Percentiles rank a stretch among this genome's conserved stretches.
These are phyloP conservation scores for Tetracentron sinense DNA, from an alignment of 164 flowering plant genomes.

Conservation along the genomic window DNA sequence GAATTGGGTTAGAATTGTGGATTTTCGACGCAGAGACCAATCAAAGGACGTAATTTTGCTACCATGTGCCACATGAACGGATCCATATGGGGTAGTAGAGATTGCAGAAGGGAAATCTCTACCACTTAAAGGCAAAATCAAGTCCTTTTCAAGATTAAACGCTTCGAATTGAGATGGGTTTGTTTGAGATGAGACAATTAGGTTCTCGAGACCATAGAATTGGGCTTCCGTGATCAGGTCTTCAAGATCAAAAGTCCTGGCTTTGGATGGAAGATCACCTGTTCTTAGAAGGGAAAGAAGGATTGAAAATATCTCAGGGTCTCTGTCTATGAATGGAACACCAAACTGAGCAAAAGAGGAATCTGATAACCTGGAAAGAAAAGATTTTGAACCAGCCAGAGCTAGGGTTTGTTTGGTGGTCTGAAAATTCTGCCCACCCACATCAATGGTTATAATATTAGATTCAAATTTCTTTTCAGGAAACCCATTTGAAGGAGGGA, in stretches of 20 bases:
- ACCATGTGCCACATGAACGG: slow-evolving; percentile 82
- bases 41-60: slow-evolving; percentile 88
- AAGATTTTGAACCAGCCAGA: slow-evolving; percentile 56
- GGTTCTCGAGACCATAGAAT: slow-evolving; percentile 61
- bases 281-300: slow-evolving; percentile 75
- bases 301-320: too few species aligned
- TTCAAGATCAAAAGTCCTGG: slow-evolving; percentile 56
- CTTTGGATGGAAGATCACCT: slow-evolving; percentile 75
- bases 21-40: too few species aligned
- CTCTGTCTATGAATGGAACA: slow-evolving; percentile 72
- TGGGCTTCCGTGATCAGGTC: slow-evolving; percentile 66
- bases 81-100: slow-evolving; percentile 59
- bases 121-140: slow-evolving; percentile 56
- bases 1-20: too few species aligned
- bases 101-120: slow-evolving; percentile 76
- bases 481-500: slow-evolving; percentile 15
- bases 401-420: slow-evolving; percentile 80
- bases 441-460: slow-evolving; percentile 65
- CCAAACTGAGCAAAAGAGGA: slow-evolving; percentile 5
- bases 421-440: slow-evolving; percentile 88
- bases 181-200: slow-evolving; percentile 49
- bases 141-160: slow-evolving; percentile 58
- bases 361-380: slow-evolving; percentile 40
- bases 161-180: slow-evolving; percentile 79
- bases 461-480: slow-evolving; percentile 31